Base-by-base conservation (phyloP, 441 rosid genomes). In the Flueggea neowawraea region DNA sequence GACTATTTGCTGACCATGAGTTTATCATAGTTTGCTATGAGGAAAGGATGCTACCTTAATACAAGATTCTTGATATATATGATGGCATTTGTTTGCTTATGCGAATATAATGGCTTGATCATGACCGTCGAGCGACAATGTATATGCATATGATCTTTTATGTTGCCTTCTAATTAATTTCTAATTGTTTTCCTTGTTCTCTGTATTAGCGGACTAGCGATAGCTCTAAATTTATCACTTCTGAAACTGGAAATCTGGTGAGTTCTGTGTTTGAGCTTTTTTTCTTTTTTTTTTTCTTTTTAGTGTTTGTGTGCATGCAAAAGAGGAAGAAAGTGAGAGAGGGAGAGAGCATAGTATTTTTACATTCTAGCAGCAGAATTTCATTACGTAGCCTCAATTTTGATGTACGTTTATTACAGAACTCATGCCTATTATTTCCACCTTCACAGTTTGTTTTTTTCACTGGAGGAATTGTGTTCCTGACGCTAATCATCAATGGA, bases 401-500 rank as follows among this genome's bases (percentile, higher is more conserved):
- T 36, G 9, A 36, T 12, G 7, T 4, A 10, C 50, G 13, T 5
- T 58, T 67, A 13, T 59, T 44, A 36, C 41, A 36, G 6, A 31
- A 63, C 64, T 41, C 14, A 63, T 61, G 32, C 50, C 54, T 50
- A 68, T 44, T 22, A 64, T 65, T 50, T 31, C 52, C 43, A 50
- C 9, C 22, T 52, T 58, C 70, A 75, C 84, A 95, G 99, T 91
- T 91, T 73, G 79, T 89, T 55, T 89, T 95, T 83, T 80, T 89
- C 82, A 91, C 96, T 5, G 97, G 99, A 55, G 97, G 99, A 65
- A 91, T 95, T 53, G 97, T 95, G 61, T 86, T 95, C 82, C 76
- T 95, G 76, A 91, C 99, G 4, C 88, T 95, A 52, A 79, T 82
- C 43, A 69, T 95, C 60, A 95, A 91, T 78, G 99, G 99, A 67